phyloP scores from a whole-genome alignment of 1,139 yeast species.

The Suhomyces bokatorum region DNA sequence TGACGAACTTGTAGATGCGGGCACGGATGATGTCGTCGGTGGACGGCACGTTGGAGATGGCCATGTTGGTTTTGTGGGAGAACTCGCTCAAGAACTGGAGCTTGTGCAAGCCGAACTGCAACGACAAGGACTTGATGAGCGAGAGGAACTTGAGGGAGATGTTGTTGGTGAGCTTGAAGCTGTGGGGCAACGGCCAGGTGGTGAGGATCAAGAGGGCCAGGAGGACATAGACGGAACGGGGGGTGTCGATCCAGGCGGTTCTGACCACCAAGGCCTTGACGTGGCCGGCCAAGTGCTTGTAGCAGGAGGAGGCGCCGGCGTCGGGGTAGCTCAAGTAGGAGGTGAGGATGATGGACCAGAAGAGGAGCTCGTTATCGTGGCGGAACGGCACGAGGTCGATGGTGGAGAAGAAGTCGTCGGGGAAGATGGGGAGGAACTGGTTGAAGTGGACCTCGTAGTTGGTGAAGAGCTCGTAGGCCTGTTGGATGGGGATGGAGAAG shows the following conservation, averaged over 20 bases:
- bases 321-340: slow-evolving; percentile 30
- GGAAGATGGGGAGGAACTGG: slow-evolving; percentile 43
- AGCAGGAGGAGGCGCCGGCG: slow-evolving; percentile 19
- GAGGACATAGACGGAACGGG: slow-evolving; percentile 44
- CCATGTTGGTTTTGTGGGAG: slow-evolving; percentile 44
- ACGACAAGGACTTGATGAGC: slow-evolving; percentile 41
- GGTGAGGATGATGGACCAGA: slow-evolving; percentile 45
- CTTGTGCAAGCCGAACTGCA: slow-evolving; percentile 48
- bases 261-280: slow-evolving; percentile 43
- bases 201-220: slow-evolving; percentile 44
- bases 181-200: slow-evolving; percentile 49
- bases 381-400: slow-evolving; percentile 25
- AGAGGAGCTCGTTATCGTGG: slow-evolving; percentile 38
- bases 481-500: slow-evolving; percentile 28
- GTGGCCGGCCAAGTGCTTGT: slow-evolving; percentile 32
- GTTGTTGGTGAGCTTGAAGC: slow-evolving; percentile 36
- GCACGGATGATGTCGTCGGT: slow-evolving; percentile 42
- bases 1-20: slow-evolving; percentile 46
- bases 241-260: slow-evolving; percentile 48
- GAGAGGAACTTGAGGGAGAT: slow-evolving; percentile 42
- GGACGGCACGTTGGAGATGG: slow-evolving; percentile 34
- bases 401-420: slow-evolving; percentile 36
- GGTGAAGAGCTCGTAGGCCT: slow-evolving; percentile 31
- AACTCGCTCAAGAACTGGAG: slow-evolving; percentile 46
- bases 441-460: slow-evolving; percentile 37